Conservation (phyloP, 305 asterid genomes). For the Coffea humblotiana region DNA sequence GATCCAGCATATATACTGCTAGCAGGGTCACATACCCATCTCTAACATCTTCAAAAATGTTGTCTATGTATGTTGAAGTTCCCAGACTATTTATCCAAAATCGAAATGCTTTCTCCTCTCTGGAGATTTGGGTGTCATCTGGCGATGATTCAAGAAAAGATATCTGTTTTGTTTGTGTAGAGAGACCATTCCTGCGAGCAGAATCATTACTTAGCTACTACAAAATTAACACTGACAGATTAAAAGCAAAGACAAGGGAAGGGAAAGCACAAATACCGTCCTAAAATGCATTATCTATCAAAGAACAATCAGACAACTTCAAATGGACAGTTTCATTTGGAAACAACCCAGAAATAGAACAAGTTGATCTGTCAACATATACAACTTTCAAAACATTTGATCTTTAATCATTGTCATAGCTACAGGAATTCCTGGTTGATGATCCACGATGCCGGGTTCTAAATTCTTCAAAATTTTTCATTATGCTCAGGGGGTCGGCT, state of each 20-base stretch:
- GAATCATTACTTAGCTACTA: conserved; percentile 16
- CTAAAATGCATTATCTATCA: neutral
- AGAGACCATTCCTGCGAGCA: conserved; percentile 76
- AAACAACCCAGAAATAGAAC: neutral
- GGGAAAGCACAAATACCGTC: neutral
- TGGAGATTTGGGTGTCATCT: conserved; percentile 69
- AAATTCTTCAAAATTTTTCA: neutral
- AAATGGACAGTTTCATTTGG: neutral
- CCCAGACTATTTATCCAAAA: conserved; percentile 90
- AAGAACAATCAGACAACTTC: neutral
- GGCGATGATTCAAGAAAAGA: conserved; percentile 73
- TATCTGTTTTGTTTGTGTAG: conserved; percentile 70
- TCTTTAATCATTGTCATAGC: neutral
- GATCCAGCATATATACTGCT: neutral
- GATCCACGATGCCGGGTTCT: neutral
- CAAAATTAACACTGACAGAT: neutral
- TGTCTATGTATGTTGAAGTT: conserved; percentile 77
- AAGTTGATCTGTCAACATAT: neutral
- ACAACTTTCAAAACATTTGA: too few relatives aligned
- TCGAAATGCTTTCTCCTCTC: conserved; percentile 90
- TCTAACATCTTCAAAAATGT: conserved; percentile 93
- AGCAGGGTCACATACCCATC: conserved; percentile 60
- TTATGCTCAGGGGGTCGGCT: neutral
- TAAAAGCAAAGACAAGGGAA: neutral
- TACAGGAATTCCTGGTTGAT: neutral